These are phyloP conservation scores for Fusarium sp. DNA, from an alignment of 2,329 filamentous ascomycete genomes.

Conservation along the genomic window DNA sequence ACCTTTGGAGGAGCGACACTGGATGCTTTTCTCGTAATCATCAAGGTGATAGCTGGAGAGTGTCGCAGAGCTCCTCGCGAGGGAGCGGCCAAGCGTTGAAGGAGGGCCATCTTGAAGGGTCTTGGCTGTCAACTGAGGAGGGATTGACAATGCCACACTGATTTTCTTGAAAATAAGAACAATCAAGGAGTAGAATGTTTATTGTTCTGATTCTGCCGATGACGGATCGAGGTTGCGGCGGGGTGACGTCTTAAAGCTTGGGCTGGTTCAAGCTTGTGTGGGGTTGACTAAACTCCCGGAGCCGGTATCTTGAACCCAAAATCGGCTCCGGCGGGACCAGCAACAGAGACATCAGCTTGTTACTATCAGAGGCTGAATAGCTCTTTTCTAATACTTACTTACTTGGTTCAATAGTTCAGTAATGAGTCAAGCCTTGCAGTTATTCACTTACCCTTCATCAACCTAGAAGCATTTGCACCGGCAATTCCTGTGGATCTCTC, in stretches of 20 bases:
- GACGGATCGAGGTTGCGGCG: constrained; percentile 31
- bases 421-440: neutral
- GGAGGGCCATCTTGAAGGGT: constrained; percentile 48
- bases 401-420: too few species aligned
- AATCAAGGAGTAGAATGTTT: neutral
- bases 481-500: neutral
- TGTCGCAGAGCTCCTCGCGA: constrained; percentile 50
- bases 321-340: constrained; percentile 34
- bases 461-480: neutral
- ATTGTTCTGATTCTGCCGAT: constrained; percentile 5
- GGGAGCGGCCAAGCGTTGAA: constrained; percentile 50
- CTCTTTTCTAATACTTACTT: neutral
- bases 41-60: constrained; percentile 46
- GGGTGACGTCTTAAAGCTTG: constrained; percentile 45
- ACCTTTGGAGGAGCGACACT: constrained; percentile 63
- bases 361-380: neutral
- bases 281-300: constrained; percentile 42
- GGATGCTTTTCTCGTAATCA: constrained; percentile 58
- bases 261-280: constrained; percentile 35
- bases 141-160: neutral
- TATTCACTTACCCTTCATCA: neutral
- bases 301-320: constrained; percentile 36
- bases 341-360: constrained; percentile 10
- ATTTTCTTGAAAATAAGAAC: neutral
- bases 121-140: neutral